These are phyloP conservation scores for Eimeria sp. DNA, from an alignment of 169 alveolate genomes.

Conservation along the genomic window DNA sequence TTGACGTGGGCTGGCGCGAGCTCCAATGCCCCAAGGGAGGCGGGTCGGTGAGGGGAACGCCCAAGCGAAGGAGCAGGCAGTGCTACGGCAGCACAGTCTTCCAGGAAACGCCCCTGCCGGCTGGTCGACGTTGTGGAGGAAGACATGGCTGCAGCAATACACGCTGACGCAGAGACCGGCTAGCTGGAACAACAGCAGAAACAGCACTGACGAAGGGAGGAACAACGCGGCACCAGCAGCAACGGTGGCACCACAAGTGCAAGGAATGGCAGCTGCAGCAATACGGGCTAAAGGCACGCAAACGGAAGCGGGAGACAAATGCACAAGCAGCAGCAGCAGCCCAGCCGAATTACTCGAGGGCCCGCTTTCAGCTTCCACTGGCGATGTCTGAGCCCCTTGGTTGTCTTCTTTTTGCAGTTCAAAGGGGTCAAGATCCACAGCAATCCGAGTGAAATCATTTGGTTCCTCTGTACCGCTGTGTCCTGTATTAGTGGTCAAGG, in stretches of 20 bases:
- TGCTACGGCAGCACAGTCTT: background rate
- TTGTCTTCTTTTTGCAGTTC: background rate
- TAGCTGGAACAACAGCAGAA: background rate
- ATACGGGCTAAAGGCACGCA: background rate
- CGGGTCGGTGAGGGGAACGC: background rate
- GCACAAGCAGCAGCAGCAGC: slow-evolving; percentile 7
- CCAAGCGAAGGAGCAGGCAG: background rate
- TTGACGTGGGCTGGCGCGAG: background rate
- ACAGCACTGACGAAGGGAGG: background rate
- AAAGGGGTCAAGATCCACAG: slow-evolving; percentile 48
- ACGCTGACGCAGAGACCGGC: background rate
- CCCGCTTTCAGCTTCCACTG: background rate
- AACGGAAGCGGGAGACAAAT: background rate
- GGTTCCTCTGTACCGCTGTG: background rate
- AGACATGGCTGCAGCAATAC: slow-evolving; percentile 12
- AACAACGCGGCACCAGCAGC: background rate
- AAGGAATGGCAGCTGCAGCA: background rate
- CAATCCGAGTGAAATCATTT: background rate
- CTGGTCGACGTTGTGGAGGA: background rate
- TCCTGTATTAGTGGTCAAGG: background rate
- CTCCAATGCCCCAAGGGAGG: slow-evolving; percentile 17
- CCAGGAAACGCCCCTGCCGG: background rate
- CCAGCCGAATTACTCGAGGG: background rate
- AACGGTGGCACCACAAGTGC: background rate
- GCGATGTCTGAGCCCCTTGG: background rate